Percentiles rank a stretch among this genome's conserved stretches.
phyloP scores from a whole-genome alignment of 306 rosid species.

The Citrullus mucosospermus region DNA sequence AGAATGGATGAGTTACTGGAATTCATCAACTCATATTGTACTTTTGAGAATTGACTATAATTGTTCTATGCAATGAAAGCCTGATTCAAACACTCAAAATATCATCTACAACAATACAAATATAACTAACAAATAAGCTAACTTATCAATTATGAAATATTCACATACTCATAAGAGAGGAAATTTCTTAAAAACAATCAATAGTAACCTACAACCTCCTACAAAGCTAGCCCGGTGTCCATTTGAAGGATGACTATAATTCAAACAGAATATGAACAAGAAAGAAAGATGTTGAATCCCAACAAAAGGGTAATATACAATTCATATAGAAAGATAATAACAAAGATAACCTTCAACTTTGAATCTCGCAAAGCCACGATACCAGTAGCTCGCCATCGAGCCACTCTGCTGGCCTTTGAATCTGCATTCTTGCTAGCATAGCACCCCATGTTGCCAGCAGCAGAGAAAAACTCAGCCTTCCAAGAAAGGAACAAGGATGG shows the following conservation, averaged over 20 bases:
- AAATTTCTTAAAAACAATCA: not conserved
- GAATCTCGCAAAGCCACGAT: conserved; percentile 83
- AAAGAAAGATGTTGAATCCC: not conserved
- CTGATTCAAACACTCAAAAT: not conserved
- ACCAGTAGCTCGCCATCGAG: conserved; percentile 96
- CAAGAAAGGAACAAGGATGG: conserved; percentile 1
- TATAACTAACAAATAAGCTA: not conserved
- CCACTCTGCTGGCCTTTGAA: conserved; percentile 38
- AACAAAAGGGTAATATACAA: not conserved
- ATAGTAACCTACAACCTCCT: not conserved
- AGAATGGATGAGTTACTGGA: not conserved
- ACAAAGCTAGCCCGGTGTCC: not conserved
- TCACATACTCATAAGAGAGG: not conserved
- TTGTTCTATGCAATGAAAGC: not conserved
- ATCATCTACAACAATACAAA: not conserved
- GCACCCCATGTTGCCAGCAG: conserved; percentile 53
- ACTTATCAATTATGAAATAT: not conserved
- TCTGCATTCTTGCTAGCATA: conserved; percentile 40
- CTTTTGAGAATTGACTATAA: not conserved
- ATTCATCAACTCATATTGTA: not conserved
- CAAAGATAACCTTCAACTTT: conserved; percentile 56
- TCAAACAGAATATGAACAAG: not conserved
- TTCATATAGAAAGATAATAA: not conserved
- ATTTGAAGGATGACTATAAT: not conserved
- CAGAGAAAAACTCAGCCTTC: not conserved